Evolutionary conservation across 2,329 filamentous ascomycete genomes (phyloP).

Genomic region (Colletotrichum eremochloae): DNA sequence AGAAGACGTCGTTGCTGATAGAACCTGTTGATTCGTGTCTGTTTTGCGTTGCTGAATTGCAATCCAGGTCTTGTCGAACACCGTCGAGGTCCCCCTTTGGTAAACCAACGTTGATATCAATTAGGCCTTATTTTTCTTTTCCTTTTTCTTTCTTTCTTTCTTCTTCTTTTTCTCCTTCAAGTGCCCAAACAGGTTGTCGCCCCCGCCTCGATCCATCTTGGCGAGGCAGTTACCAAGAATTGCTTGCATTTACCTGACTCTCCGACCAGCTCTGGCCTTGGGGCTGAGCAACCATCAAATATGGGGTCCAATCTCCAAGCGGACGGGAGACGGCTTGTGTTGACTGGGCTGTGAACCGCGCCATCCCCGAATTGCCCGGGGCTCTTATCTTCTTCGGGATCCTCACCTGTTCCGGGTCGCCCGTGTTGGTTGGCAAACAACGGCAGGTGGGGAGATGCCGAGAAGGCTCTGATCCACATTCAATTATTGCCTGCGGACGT

Average conservation of each 20-base stretch:
- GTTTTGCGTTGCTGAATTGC: background rate
- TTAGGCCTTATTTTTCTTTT: too few relatives aligned
- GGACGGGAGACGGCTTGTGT: slow-evolving; percentile 53
- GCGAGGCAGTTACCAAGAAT: too few relatives aligned
- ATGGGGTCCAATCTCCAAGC: too few relatives aligned
- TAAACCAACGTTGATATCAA: background rate
- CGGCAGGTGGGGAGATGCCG: slow-evolving; percentile 54
- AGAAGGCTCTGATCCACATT: slow-evolving; percentile 54
- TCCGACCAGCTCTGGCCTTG: too few relatives aligned
- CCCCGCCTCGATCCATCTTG: too few relatives aligned
- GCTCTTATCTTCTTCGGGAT: slow-evolving; percentile 52
- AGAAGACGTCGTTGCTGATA: background rate
- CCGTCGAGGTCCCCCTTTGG: background rate
- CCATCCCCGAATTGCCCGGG: slow-evolving; percentile 48
- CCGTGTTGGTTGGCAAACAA: slow-evolving; percentile 52
- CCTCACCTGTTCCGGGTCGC: slow-evolving; percentile 54
- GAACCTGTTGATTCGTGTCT: background rate
- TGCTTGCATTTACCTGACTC: too few relatives aligned
- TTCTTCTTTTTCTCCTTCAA: too few relatives aligned
- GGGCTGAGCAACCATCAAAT: too few relatives aligned
- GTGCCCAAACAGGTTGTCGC: too few relatives aligned
- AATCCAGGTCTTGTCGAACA: background rate
- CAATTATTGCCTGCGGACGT: slow-evolving; percentile 51
- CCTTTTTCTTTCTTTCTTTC: too few relatives aligned
- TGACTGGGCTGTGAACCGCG: slow-evolving; percentile 48